Evolutionary conservation across 495 filamentous ascomycete genomes (phyloP), one percentile per base, ranked within the genome.

Genomic region (Sabuloglossum arenarium): DNA sequence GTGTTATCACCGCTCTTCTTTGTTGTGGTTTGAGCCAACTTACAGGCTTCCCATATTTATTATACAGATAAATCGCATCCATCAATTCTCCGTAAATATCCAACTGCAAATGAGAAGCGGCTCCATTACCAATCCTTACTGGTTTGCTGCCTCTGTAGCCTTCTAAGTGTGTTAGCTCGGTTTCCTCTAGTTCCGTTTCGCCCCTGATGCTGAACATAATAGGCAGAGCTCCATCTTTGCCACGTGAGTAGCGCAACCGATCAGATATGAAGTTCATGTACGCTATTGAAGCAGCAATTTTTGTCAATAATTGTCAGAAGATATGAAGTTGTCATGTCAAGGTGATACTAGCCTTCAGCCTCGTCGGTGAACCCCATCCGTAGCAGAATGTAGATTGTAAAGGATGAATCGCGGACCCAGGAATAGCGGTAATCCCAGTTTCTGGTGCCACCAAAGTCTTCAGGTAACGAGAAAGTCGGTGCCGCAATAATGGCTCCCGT

Each of bases 401-500:
- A 86, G 47, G 79, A 79, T 0, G 79, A 79, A 63, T 86, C 82
- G 31, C 82, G 73, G 42, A 86, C 79, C 82, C 82, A 86, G 39
- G 75, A 82, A 64, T 75, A 86, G 9, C 82, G 74, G 62, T 86
- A 86, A 61, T 86, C 82, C 82, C 82, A 85, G 60, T 85, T 86
- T n/a, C 81, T 75, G 14, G 70, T 67, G 30, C 82, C 82, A 5
- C 82, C 82, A 28, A 86, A 77, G 53, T 81, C 78, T 63, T 86
- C 82, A 0, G 82, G 81, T 16, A 86, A 74, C 1, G 82, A 84
- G 59, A 86, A 79, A 0, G 75, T 79, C 4, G 75, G 75, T 10
- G 75, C 66, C 0, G 75, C 75, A 55, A 79, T 64, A 32, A 77
- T 77, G 1, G 75, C 75, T 25, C 75, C 75, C 0, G 75, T 78